Base-by-base conservation (phyloP, 176 grass and related monocot species). In the Oryza meridionalis region DNA sequence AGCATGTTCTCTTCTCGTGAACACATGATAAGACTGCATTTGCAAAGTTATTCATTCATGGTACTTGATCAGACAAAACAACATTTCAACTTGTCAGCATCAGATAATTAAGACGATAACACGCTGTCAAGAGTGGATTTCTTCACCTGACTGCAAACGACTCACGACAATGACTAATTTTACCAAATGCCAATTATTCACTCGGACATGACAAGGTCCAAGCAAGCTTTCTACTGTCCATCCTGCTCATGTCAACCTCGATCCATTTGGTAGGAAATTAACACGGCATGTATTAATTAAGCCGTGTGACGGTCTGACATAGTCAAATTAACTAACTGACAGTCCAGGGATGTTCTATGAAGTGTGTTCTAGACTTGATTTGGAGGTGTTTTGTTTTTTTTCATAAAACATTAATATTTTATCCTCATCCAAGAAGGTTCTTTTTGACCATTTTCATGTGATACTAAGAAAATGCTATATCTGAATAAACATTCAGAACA, bases 391-490 rank as follows among this genome's bases (percentile, higher is more conserved):
- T 55, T 19, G 21, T 19, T 55, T 16, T 16, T 16, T 55, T 55
- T 21, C 51, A 17, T 26, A 46, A 78, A 31, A 46, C 26, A 31
- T 69, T 62, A 17, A 6, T 55, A 43, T 17, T 55, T 55, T 55
- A 55, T 55, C 15, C 74, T 32, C 4, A 40, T 17, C 46, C 4
- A 4, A 70, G 11, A 69, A 59, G 10, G 22, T 84, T 77, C 72
- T 8, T 70, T 70, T 84, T 77, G 25, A 69, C 74, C 37, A 62
- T 77, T 70, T 84, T 58, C 32, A 40, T 40, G 42, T 9, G 8
- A 43, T 43, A 43, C 1, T 7, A 43, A 43, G 7, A 43, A 53
- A 21, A 29, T 53, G 66, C 25, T 63, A 78, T 47, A 78, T 47
- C 63, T 53, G 58, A 79, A 46, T 40, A 78, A 65, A 70, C 50